Evolutionary conservation across 1,139 yeast species (phyloP), one percentile per base, ranked within the genome.

Genomic region (Yamadazyma mexicana): DNA sequence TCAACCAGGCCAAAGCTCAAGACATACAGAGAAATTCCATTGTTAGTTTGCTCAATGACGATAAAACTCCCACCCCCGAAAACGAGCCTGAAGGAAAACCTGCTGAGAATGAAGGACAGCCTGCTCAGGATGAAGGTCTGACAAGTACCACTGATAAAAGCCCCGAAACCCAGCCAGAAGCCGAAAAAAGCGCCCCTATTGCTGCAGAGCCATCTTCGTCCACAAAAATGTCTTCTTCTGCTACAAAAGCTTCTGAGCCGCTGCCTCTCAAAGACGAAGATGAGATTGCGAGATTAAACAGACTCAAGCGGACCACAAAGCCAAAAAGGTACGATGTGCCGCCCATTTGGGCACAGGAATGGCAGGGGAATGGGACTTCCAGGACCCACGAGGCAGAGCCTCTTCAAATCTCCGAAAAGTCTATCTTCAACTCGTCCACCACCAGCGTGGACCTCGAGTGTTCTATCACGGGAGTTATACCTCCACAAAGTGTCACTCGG

Each of bases 301-400:
- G 47, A 37, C 43, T 58, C 42, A 44, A 51, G 51, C 42, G 50
- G 45, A 42, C 56, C 22, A 49, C 54, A 7, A 81, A 82, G 55
- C 95, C 95, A 1, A 76, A 63, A 41, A 66, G 87, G 47, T 86
- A 86, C 59, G 62, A 62, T 7, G 68, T 65, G 24, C 87, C 87
- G 3, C 95, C 96, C 7, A 71, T 81, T 8, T 87, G 95, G 95
- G 95, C 95, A 0, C 85, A 76, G 51, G 83, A 79, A 55, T 86
- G 85, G 81, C 23, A 18, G 3, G 39, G 34, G 9, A 23, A 27
- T n/a, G 34, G 25, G 10, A n/a, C 12, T 23, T 12, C 11, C 15
- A 26, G 15, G 5, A 17, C 17, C 12, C 39, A 33, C 12, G 36
- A 31, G 18, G 24, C 24, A 3, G 40, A 32, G 22, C 12, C 40